Evolutionary conservation across 345 rosid species (phyloP).

Genomic region (Zanthoxylum bungeanum): DNA sequence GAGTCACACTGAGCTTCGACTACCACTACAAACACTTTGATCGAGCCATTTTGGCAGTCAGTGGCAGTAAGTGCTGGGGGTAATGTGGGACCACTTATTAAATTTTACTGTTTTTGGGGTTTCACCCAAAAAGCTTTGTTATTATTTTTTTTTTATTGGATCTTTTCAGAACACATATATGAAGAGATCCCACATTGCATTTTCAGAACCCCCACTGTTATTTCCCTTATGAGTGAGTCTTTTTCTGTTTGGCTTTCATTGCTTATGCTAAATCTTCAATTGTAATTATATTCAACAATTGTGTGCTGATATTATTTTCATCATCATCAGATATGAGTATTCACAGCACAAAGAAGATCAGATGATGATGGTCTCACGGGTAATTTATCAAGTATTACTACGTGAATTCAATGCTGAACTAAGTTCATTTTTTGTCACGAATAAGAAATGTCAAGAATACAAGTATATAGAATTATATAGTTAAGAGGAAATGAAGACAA

Average conservation of each 20-base stretch:
- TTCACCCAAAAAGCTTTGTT: constrained; percentile 34
- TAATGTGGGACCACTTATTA: constrained; percentile 32
- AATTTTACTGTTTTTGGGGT: constrained; percentile 40
- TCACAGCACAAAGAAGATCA: neutral
- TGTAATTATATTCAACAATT: too few relatives aligned
- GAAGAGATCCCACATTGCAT: constrained; percentile 17
- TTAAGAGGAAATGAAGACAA: too few relatives aligned
- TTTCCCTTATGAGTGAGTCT: neutral
- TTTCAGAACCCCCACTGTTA: neutral
- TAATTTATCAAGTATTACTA: too few relatives aligned
- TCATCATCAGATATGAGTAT: neutral
- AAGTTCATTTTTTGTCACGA: too few relatives aligned
- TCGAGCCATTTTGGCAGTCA: constrained; percentile 32
- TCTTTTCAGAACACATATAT: constrained; percentile 28
- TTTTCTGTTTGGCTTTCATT: neutral
- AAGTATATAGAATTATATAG: too few relatives aligned
- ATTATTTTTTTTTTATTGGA: neutral
- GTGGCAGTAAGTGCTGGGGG: neutral
- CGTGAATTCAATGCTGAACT: too few relatives aligned
- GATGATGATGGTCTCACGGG: neutral
- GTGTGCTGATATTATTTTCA: neutral
- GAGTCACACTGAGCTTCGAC: constrained; percentile 32
- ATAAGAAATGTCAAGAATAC: too few relatives aligned
- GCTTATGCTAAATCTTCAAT: neutral
- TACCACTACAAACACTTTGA: constrained; percentile 42